Base-by-base conservation (phyloP, 2,329 filamentous ascomycete genomes). In the Thielaviopsis musarum region DNA sequence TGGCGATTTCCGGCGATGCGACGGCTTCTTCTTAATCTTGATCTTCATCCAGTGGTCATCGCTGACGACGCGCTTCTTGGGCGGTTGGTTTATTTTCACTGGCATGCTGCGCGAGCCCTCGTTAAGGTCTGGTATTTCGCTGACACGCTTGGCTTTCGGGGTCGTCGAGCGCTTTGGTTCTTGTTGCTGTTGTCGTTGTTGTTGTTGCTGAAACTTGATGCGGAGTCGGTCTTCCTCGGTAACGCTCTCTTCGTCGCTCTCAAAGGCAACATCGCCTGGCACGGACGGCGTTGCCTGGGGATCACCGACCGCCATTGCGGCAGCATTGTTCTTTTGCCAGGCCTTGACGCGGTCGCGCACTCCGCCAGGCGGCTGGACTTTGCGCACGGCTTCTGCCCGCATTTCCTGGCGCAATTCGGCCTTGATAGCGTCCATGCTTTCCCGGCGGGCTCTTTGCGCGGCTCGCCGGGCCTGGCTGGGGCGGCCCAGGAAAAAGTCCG, bases 41-140 rank as follows among this genome's bases (percentile, higher is more conserved):
- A 72, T 70, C 62, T 82, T 84, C 71, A 82, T 82, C 87, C 91
- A 97, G 72, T 95, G 88, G 59, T 87, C 86, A 72, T 97, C 91
- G 69, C 91, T 96, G 62, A 96, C 82, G 58, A 97, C 88, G 63
- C 91, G 82, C 76, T 95, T 96, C 72, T 88, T 90, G 17, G 91
- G 91, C 53, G 88, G 81, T 56, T 76, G 70, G 57, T 82, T 70
- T 66, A 51, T 67, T 64, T 57, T 67, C 62, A 55, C 71, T 69
- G 34, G 62, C 61, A 52, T 64, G 60, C 53, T 64, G 61, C 53
- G 59, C 57, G 24, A 62, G 9, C 60, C 60, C 17, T 61, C 53
- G 26, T 59, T 59, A 12, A 57, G 41, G 24, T 57, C 55, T 28
- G 41, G 55, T 9, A 45, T n/a, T 26, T 38, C 38, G 24, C 56